A percentile compares a stretch with the other conserved stretches of the same genome.
phyloP scores from a whole-genome alignment of 495 filamentous ascomycete species.

The Penicillium roqueforti region DNA sequence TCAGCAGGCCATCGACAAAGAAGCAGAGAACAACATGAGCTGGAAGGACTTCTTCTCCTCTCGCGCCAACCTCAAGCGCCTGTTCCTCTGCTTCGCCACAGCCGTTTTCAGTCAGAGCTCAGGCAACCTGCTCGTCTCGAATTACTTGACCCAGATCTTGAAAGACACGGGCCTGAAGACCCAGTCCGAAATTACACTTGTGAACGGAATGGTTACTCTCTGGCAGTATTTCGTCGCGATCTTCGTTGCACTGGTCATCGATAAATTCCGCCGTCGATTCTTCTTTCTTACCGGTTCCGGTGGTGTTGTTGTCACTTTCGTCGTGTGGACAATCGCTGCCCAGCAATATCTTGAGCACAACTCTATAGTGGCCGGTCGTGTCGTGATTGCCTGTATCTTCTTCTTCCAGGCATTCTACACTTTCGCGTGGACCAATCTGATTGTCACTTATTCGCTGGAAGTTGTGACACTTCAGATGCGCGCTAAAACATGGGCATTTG shows the following conservation, averaged over 20 bases:
- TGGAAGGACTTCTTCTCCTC: constrained; percentile 58
- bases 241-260: constrained; percentile 50
- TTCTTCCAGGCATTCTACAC: constrained; percentile 54
- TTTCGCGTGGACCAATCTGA: constrained; percentile 55
- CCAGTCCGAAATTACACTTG: constrained; percentile 40
- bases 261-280: constrained; percentile 53
- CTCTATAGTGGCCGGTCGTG: constrained; percentile 45
- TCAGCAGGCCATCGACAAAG: constrained; percentile 24
- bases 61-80: constrained; percentile 64
- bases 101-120: constrained; percentile 64
- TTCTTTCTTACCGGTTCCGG: constrained; percentile 52
- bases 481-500: constrained; percentile 62
- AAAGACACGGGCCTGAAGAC: constrained; percentile 51
- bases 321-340: constrained; percentile 53
- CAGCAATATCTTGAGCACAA: constrained; percentile 47
- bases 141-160: constrained; percentile 53
- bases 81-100: constrained; percentile 52
- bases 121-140: constrained; percentile 61
- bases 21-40: constrained; percentile 29
- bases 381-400: constrained; percentile 57
- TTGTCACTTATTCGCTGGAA: constrained; percentile 60
- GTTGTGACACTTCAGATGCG: constrained; percentile 60
- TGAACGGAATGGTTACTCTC: constrained; percentile 24
- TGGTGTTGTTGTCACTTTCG: constrained; percentile 55
- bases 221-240: constrained; percentile 48